Evolutionary conservation across 2,329 filamentous ascomycete species (phyloP), one percentile per base, ranked within the genome.

Genomic region (Alternaria metachromatica): DNA sequence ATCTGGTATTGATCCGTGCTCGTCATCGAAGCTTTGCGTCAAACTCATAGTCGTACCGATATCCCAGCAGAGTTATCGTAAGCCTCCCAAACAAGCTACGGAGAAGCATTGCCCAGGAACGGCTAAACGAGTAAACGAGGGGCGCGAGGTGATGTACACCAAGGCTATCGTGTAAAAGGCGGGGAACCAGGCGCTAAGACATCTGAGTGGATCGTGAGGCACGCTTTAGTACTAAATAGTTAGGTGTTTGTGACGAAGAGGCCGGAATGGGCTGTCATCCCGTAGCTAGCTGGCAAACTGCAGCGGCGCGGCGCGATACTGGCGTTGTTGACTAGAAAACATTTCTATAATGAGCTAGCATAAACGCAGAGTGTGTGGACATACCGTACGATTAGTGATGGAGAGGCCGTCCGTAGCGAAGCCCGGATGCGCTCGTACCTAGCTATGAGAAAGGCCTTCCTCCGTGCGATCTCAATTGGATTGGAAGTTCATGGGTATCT

Each of bases 1-100:
- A 6, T 2, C n/a, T 3, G 0, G n/a, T 18, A 1, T 3, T 6
- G 4, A 2, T 41, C 9, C 18, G 6, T 11, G 37, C 8, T 41
- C n/a, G 0, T 0, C 37, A 41, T 3, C 2, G 15, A 41, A 18
- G 9, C 37, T 41, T 41, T 41, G 9, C 9, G 37, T 41, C 33
- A 18, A 5, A 6, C 1, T 41, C 0, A 6, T 1, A 15, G 8
- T 41, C 2, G 33, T 41, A 41, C 4, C 4, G 8, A 6, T 18
- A 41, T 18, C 5, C 33, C 10, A 10, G 0, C 1, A 41, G 33
- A 41, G 33, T 4, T 6, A 41, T 41, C 15, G 10, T 41, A 41
- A 18, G 37, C 15, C 3, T 18, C 18, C 1, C 37, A 18, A 41
- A 41, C 37, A 41, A 41, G 37, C 37, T 41, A 41, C 3, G 37